Conservation (phyloP, 208 protist genomes). For the Leishmania turanica region DNA sequence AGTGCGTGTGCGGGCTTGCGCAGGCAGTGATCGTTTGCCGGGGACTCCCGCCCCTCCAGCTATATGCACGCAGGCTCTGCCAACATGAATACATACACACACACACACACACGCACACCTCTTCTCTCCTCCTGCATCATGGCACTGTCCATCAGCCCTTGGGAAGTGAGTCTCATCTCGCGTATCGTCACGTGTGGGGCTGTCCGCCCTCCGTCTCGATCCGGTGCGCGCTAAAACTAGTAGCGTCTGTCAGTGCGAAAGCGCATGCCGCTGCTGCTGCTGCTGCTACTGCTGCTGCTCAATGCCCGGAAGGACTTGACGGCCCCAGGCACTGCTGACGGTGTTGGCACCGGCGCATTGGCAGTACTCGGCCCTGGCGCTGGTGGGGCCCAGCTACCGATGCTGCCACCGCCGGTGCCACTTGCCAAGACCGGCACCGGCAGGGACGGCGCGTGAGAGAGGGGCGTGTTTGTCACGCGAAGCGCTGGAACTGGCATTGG, state of each 20-base stretch:
- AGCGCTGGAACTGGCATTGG: background rate
- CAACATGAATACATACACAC: background rate
- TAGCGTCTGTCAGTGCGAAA: constrained; percentile 12
- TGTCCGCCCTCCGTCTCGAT: background rate
- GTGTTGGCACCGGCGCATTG: background rate
- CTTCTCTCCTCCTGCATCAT: background rate
- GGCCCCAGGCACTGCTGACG: background rate
- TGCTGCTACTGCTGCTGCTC: constrained; percentile 34
- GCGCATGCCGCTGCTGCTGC: constrained; percentile 10
- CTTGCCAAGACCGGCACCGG: background rate
- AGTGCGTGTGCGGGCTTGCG: background rate
- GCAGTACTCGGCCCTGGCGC: background rate
- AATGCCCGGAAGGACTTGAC: constrained; percentile 11
- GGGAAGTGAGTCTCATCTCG: background rate
- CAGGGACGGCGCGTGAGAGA: background rate
- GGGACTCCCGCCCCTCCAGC: background rate
- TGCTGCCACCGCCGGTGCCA: background rate
- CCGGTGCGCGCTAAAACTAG: constrained; percentile 4
- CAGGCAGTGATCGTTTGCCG: background rate
- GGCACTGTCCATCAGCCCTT: background rate
- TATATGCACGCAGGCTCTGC: background rate
- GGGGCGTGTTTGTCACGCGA: background rate
- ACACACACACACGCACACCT: background rate
- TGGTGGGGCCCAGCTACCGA: constrained; percentile 1
- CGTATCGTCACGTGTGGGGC: background rate